Evolutionary conservation across 495 filamentous ascomycete species (phyloP).

Genomic region (Aspergillus haitiensis): DNA sequence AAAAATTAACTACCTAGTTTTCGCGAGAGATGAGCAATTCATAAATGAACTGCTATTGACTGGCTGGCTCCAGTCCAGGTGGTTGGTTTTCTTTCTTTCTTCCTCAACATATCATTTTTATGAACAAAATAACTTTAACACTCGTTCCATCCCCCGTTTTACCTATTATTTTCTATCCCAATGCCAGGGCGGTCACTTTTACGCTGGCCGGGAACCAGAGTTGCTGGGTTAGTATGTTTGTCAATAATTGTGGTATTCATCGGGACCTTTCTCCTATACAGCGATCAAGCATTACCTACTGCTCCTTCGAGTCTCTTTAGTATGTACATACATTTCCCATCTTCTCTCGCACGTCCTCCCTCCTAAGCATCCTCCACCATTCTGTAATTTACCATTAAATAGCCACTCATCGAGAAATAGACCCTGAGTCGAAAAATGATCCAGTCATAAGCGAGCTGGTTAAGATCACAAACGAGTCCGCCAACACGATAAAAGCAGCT

Average conservation of each 20-base stretch:
- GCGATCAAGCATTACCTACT: conserved; percentile 2
- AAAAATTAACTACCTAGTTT: too few species aligned
- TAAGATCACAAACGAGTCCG: conserved; percentile 22
- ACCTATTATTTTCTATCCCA: conserved; percentile 1
- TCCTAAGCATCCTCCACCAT: background rate
- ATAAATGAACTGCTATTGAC: too few species aligned
- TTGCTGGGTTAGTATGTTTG: conserved; percentile 20
- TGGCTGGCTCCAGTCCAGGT: too few species aligned
- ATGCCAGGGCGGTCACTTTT: conserved; percentile 27
- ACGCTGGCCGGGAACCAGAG: conserved; percentile 27
- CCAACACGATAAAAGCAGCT: conserved; percentile 21
- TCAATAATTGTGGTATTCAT: conserved; percentile 22
- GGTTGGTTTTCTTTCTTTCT: too few species aligned
- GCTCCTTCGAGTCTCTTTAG: background rate
- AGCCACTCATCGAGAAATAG: background rate
- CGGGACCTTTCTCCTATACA: conserved; percentile 18
- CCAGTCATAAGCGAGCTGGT: conserved; percentile 21
- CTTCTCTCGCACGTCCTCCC: background rate
- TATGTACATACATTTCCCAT: background rate
- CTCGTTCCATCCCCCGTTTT: too few species aligned
- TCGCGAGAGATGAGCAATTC: too few species aligned
- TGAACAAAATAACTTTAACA: too few species aligned
- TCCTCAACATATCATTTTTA: too few species aligned
- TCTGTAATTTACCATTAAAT: too few species aligned
- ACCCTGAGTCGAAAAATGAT: conserved; percentile 16